Conservation (phyloP, 495 filamentous ascomycete genomes). For the Hyaloscypha variabilis region DNA sequence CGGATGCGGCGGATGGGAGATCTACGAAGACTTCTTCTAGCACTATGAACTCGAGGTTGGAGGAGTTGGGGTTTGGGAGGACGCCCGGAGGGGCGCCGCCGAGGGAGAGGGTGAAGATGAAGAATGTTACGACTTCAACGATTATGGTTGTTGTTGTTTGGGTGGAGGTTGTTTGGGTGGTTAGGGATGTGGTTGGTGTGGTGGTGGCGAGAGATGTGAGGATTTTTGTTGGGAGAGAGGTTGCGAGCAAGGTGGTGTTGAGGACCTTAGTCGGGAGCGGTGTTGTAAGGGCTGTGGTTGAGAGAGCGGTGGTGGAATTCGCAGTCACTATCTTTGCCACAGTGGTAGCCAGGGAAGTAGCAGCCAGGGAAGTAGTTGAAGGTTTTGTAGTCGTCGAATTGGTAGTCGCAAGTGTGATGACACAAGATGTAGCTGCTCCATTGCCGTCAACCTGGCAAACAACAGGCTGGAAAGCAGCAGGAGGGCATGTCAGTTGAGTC, state of each 20-base stretch:
- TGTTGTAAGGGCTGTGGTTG: no score
- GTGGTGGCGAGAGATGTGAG: no score
- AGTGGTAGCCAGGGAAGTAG: no score
- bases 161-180: neutral
- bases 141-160: slow-evolving; percentile 1
- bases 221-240: no score
- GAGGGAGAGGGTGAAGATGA: slow-evolving; percentile 16
- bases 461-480: slow-evolving; percentile 7
- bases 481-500: slow-evolving; percentile 12
- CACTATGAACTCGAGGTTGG: neutral
- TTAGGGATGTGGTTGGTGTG: neutral
- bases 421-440: slow-evolving; percentile 2
- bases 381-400: neutral
- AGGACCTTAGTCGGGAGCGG: neutral
- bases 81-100: slow-evolving; percentile 18
- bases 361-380: neutral
- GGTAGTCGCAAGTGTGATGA: neutral
- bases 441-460: slow-evolving; percentile 1
- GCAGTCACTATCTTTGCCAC: no score
- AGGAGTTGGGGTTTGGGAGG: neutral
- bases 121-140: slow-evolving; percentile 19
- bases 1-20: slow-evolving; percentile 13
- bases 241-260: neutral
- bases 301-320: no score
- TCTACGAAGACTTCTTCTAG: slow-evolving; percentile 18